A percentile compares a stretch with the other conserved stretches of the same genome.
Conservation (phyloP, 768 basidiomycete species). For the Termitomyces sp. region DNA sequence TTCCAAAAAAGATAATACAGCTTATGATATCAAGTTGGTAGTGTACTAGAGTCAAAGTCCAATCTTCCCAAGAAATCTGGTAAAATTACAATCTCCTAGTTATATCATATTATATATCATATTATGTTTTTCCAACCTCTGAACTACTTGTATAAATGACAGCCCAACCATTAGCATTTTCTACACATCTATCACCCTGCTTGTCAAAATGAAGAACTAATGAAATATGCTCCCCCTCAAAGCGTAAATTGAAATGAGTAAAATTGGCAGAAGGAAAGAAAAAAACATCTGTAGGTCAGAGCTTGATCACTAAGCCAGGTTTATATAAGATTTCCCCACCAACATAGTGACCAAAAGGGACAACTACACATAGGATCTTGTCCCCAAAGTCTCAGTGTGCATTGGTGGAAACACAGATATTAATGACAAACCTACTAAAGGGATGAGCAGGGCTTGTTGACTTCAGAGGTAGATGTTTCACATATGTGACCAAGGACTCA, state of each 20-base stretch:
- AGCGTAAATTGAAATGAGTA: constrained; percentile 21
- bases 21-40: too few species aligned
- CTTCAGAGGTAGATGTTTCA: constrained; percentile 15
- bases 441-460: constrained; percentile 16
- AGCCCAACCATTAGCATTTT: constrained; percentile 5
- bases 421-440: constrained; percentile 23
- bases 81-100: too few species aligned
- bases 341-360: constrained; percentile 11
- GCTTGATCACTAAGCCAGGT: constrained; percentile 13
- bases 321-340: constrained; percentile 20
- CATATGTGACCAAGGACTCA: constrained; percentile 14
- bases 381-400: constrained; percentile 20
- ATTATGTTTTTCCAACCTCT: too few species aligned
- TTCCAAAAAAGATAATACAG: too few species aligned
- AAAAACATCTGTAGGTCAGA: constrained; percentile 10
- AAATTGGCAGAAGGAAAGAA: constrained; percentile 16
- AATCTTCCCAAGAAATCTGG: too few species aligned
- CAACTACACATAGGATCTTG: constrained; percentile 18
- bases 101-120: too few species aligned
- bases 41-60: too few species aligned
- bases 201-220: constrained; percentile 22
- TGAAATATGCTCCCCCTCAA: constrained; percentile 14
- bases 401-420: constrained; percentile 18
- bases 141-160: neutral
- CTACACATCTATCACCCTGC: constrained; percentile 2